These are phyloP conservation scores for Tolypocladium paradoxum DNA, from an alignment of 2,329 filamentous ascomycete genomes.

Conservation along the genomic window DNA sequence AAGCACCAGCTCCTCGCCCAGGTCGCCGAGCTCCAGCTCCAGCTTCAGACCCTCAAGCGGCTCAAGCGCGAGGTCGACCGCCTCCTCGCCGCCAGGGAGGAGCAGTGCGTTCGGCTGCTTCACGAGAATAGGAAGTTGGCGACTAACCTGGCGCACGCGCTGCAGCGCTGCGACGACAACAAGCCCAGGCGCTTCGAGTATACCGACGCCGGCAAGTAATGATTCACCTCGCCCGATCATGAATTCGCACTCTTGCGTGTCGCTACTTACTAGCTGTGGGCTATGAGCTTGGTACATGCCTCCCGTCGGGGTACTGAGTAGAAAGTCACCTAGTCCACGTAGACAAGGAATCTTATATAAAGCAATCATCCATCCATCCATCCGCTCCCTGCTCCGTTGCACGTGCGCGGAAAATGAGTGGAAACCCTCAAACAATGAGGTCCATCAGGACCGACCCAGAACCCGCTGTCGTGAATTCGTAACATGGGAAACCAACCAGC, in stretches of 20 bases:
- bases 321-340: background rate
- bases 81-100: background rate
- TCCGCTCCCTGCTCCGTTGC: background rate
- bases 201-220: background rate
- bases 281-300: background rate
- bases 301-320: background rate
- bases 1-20: background rate
- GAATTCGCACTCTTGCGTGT: background rate
- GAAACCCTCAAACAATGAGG: background rate
- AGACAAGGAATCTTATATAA: background rate
- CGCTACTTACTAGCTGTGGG: background rate
- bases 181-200: background rate
- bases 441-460: background rate
- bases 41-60: background rate
- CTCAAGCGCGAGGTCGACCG: background rate
- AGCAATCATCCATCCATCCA: background rate
- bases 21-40: background rate
- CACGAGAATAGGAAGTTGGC: background rate
- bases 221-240: background rate
- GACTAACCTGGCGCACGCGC: background rate
- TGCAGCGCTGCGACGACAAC: background rate
- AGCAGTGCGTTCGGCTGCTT: background rate
- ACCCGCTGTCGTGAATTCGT: background rate
- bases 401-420: background rate
- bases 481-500: background rate